Conservation (phyloP, 495 filamentous ascomycete species). For the Stereocaulon alpinum region DNA sequence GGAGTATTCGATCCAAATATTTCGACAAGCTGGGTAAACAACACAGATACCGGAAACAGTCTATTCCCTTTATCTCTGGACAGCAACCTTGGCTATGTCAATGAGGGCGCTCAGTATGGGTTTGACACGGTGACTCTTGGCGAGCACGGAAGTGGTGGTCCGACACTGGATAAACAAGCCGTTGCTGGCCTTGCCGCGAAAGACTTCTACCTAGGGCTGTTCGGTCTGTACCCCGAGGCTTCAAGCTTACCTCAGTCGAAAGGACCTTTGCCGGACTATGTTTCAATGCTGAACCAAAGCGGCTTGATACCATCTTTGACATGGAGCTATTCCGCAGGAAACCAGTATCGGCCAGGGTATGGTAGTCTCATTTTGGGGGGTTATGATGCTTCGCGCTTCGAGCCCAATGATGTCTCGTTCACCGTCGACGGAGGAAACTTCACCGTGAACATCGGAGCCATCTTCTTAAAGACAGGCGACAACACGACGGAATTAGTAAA, state of each 20-base stretch:
- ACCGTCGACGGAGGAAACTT: conserved; percentile 40
- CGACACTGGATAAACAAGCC: conserved; percentile 35
- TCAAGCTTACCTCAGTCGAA: conserved; percentile 35
- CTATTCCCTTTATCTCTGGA: conserved; percentile 31
- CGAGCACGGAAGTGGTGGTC: conserved; percentile 28
- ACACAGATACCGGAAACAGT: conserved; percentile 23
- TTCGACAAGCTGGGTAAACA: conserved; percentile 36
- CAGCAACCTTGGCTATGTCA: conserved; percentile 33
- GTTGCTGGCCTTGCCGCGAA: conserved; percentile 38
- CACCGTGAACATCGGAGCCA: conserved; percentile 36
- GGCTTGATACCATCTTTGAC: conserved; percentile 38
- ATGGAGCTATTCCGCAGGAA: conserved; percentile 48
- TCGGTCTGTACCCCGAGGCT: conserved; percentile 41
- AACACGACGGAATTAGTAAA: background rate
- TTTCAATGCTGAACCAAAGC: conserved; percentile 37
- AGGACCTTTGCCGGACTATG: conserved; percentile 37
- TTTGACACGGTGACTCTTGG: conserved; percentile 40
- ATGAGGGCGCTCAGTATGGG: conserved; percentile 30
- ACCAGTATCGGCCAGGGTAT: conserved; percentile 40
- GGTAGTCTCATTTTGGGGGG: conserved; percentile 45
- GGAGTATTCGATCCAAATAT: conserved; percentile 35
- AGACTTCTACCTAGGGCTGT: conserved; percentile 42
- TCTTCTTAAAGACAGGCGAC: conserved; percentile 36
- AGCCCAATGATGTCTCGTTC: conserved; percentile 38
- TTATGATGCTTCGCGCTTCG: conserved; percentile 44